These are phyloP conservation scores for Clavaria fumosa DNA, from an alignment of 768 basidiomycete species.

Conservation along the genomic window DNA sequence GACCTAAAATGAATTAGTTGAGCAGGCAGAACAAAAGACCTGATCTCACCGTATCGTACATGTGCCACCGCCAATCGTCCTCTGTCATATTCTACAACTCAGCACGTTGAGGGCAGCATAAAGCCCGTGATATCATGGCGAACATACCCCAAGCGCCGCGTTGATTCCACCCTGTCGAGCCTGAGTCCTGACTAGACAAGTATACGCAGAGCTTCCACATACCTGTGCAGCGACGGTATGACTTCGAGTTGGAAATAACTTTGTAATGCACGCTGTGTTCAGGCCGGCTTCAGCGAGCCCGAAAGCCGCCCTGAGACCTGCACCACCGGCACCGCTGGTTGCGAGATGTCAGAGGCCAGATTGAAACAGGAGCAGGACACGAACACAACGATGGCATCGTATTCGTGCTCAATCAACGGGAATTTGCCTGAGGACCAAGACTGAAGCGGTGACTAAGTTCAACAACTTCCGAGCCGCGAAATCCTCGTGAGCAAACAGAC, in stretches of 20 bases:
- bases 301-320: constrained; percentile 94
- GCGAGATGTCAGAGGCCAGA: constrained; percentile 3
- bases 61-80: constrained; percentile 99
- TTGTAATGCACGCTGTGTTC: constrained; percentile 98
- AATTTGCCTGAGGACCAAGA: constrained; percentile 80
- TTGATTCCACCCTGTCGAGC: constrained; percentile 99
- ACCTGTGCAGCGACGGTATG: constrained; percentile 98
- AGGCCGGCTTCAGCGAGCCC: constrained; percentile 96
- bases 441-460: constrained; percentile 17
- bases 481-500: constrained; percentile 22
- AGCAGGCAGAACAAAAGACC: constrained; percentile 2
- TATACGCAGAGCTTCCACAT: constrained; percentile 14
- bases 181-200: too few relatives aligned
- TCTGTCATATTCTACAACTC: constrained; percentile 84
- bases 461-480: background rate
- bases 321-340: constrained; percentile 87
- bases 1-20: constrained; percentile 37
- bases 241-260: constrained; percentile 95
- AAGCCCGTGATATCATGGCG: too few relatives aligned
- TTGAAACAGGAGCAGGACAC: constrained; percentile 21
- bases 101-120: too few relatives aligned
- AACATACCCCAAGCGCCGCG: constrained; percentile 79
- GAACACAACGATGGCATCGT: constrained; percentile 96
- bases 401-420: constrained; percentile 96
- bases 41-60: constrained; percentile 72